Evolutionary conservation across 805 yeast species (phyloP).

Genomic region (Cephaloascus albidus): DNA sequence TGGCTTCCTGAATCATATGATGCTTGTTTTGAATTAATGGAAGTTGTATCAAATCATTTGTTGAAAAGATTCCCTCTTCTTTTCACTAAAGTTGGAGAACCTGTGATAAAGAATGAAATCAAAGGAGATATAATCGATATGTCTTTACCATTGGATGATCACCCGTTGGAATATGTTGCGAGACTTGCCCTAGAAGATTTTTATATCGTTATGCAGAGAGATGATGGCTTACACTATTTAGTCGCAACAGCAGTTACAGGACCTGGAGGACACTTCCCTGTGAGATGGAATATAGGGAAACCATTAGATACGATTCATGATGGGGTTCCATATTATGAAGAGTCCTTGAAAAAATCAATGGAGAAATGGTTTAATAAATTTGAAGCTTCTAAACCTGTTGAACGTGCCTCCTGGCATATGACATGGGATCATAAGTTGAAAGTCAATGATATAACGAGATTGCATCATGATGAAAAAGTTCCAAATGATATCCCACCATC

Average conservation of each 20-base stretch:
- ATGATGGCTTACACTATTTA: constrained; percentile 24
- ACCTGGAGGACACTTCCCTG: constrained; percentile 34
- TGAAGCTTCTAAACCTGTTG: constrained; percentile 24
- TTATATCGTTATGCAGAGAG: constrained; percentile 21
- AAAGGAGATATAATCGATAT: constrained; percentile 30
- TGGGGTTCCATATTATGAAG: constrained; percentile 32
- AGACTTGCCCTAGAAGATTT: constrained; percentile 36
- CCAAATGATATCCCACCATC: constrained; percentile 18
- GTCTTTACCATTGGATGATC: constrained; percentile 30
- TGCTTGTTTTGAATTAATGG: constrained; percentile 56
- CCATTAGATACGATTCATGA: constrained; percentile 28
- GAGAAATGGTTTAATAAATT: constrained; percentile 31
- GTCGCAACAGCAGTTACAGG: constrained; percentile 38
- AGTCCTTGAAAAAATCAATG: constrained; percentile 30
- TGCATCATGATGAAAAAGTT: constrained; percentile 12
- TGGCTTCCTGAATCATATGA: constrained; percentile 59
- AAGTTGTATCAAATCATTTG: constrained; percentile 51
- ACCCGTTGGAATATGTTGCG: constrained; percentile 28
- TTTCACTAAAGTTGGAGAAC: constrained; percentile 34
- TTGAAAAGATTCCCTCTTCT: constrained; percentile 52
- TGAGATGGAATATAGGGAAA: constrained; percentile 23
- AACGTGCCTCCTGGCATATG: constrained; percentile 34
- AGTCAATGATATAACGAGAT: constrained; percentile 24
- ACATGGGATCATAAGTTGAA: constrained; percentile 33
- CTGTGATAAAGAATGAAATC: constrained; percentile 23